phyloP scores from a whole-genome alignment of 352 stramenopile species.

The Globisporangium parvum region DNA sequence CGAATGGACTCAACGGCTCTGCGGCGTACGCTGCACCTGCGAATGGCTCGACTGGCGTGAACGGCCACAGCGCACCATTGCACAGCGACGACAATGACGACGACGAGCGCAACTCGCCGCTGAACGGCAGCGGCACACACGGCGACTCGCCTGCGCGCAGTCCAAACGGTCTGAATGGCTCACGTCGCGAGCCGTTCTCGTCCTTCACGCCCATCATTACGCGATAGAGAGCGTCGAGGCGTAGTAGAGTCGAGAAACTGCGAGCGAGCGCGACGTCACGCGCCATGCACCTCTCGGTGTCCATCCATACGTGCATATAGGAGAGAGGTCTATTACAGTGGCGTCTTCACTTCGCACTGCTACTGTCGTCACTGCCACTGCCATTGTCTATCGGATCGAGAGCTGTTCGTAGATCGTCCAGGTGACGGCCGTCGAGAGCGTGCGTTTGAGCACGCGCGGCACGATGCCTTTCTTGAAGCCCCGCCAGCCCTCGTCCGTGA shows the following conservation, averaged over 20 bases:
- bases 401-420: slow-evolving; percentile 99
- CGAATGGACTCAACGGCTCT: slow-evolving; percentile 11
- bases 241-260: not conserved
- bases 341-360: not conserved
- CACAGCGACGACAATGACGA: slow-evolving; percentile 16
- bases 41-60: slow-evolving; percentile 6
- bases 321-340: not conserved
- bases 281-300: too few species aligned
- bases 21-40: not conserved
- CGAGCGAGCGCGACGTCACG: not conserved
- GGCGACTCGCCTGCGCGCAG: slow-evolving; percentile 8
- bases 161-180: slow-evolving; percentile 19
- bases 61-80: not conserved
- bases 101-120: slow-evolving; percentile 2
- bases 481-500: slow-evolving; percentile 83
- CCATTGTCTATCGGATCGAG: slow-evolving; percentile 35
- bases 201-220: slow-evolving; percentile 86
- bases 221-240: slow-evolving; percentile 47
- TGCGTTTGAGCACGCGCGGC: slow-evolving; percentile 94
- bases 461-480: slow-evolving; percentile 94
- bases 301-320: not conserved
- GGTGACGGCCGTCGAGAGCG: slow-evolving; percentile 97
- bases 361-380: not conserved
- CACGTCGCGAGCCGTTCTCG: slow-evolving; percentile 62
- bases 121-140: slow-evolving; percentile 10